Percentiles rank a stretch among this genome's conserved stretches.
phyloP scores from a whole-genome alignment of 305 asterid genomes.

The Fraxinus paxiana region DNA sequence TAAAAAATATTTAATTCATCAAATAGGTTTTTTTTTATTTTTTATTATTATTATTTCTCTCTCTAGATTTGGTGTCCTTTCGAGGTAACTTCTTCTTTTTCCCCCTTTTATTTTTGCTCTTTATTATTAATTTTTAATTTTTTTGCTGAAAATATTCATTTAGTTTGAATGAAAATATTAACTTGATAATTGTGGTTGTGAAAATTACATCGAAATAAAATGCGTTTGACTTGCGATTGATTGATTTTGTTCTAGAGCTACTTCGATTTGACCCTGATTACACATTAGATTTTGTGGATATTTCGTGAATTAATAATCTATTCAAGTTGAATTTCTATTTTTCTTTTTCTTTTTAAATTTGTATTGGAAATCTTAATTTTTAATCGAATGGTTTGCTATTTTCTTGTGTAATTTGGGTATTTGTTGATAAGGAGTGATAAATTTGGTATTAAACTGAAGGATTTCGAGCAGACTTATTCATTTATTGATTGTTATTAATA shows the following conservation, averaged over 20 bases:
- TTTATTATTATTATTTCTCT: too few relatives aligned
- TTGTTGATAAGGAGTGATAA: conserved; percentile 26
- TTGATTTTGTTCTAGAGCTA: conserved; percentile 27
- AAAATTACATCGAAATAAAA: conserved; percentile 40
- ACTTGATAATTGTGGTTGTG: conserved; percentile 20
- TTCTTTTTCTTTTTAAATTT: not conserved
- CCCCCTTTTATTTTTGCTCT: conserved; percentile 1
- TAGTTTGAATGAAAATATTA: conserved; percentile 21
- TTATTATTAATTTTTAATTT: conserved; percentile 7
- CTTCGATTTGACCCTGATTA: conserved; percentile 42
- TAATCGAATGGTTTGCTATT: conserved; percentile 2
- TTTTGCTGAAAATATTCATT: conserved; percentile 13
- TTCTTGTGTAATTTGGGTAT: not conserved
- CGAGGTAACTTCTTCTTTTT: too few relatives aligned
- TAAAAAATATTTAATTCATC: too few relatives aligned
- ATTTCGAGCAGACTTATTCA: not conserved
- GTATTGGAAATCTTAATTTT: conserved; percentile 6
- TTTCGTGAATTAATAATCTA: conserved; percentile 14
- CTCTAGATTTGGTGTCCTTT: too few relatives aligned
- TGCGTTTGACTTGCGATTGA: conserved; percentile 42
- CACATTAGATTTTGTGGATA: conserved; percentile 13
- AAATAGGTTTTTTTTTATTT: too few relatives aligned
- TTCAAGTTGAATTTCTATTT: not conserved
- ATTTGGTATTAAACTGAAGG: conserved; percentile 21
- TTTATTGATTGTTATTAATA: too few relatives aligned